These are phyloP conservation scores for Clarireedia hainanense DNA, from an alignment of 2,329 filamentous ascomycete genomes.

Conservation along the genomic window DNA sequence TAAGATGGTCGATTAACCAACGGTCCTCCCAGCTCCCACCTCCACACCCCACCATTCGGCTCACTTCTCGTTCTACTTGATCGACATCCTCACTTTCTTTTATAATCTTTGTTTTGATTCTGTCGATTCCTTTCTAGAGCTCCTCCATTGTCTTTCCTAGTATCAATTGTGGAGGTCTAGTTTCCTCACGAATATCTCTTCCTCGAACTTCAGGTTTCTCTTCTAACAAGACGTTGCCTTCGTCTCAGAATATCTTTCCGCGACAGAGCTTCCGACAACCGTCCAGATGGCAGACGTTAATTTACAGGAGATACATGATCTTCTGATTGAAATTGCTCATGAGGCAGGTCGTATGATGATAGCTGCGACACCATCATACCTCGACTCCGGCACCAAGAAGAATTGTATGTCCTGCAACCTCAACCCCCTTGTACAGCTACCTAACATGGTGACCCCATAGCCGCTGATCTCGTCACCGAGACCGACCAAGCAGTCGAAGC, in stretches of 20 bases:
- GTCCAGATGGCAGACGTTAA: conserved; percentile 46
- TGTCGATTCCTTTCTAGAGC: no score
- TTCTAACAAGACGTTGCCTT: neutral
- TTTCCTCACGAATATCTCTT: no score
- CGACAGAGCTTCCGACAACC: neutral
- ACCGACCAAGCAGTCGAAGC: conserved; percentile 58
- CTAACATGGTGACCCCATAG: conserved; percentile 30
- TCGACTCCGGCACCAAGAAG: conserved; percentile 52
- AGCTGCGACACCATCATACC: conserved; percentile 49
- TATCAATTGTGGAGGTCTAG: no score
- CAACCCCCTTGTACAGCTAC: conserved; percentile 8
- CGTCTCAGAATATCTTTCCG: neutral
- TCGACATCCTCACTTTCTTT: neutral
- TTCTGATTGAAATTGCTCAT: conserved; percentile 50
- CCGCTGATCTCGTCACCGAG: conserved; percentile 62
- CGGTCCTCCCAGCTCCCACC: neutral
- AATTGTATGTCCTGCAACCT: conserved; percentile 40
- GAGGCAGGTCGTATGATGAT: conserved; percentile 59
- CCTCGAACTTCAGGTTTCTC: neutral
- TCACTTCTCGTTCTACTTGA: neutral
- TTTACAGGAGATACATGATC: conserved; percentile 54
- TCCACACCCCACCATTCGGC: neutral
- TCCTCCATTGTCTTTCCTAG: no score
- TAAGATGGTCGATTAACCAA: conserved; percentile 4
- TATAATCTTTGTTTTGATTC: neutral